Percentiles rank a stretch among this genome's conserved stretches.
phyloP scores from a whole-genome alignment of 176 grass and related monocot species.

The Paspalum vaginatum region DNA sequence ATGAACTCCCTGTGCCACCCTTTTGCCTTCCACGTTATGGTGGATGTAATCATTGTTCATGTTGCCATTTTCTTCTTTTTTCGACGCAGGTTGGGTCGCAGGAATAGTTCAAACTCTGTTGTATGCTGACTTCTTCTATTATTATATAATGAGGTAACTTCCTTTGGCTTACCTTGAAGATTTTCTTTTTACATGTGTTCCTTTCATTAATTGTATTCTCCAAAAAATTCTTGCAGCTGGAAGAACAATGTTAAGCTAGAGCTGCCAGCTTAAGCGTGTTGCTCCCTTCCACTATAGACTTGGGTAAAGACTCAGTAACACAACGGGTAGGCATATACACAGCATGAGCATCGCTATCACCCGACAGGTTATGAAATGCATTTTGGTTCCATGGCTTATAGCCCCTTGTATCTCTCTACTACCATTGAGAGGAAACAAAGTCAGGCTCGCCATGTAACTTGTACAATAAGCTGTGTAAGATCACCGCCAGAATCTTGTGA shows the following conservation, averaged over 20 bases:
- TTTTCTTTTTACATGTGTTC: slow-evolving; percentile 5
- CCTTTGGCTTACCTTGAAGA: not conserved
- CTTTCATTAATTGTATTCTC: slow-evolving; percentile 34
- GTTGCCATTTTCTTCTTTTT: not conserved
- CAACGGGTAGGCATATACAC: slow-evolving; percentile 34
- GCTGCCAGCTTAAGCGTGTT: slow-evolving; percentile 69
- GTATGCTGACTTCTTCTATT: slow-evolving; percentile 97
- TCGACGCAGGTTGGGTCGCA: slow-evolving; percentile 73
- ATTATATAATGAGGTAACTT: slow-evolving; percentile 92
- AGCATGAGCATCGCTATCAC: not conserved
- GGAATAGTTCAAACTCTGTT: slow-evolving; percentile 83
- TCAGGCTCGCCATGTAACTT: slow-evolving; percentile 26
- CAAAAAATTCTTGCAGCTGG: slow-evolving; percentile 64
- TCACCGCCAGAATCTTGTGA: not conserved
- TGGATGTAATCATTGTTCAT: not conserved
- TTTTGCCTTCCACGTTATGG: not conserved
- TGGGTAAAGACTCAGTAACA: slow-evolving; percentile 36
- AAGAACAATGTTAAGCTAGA: slow-evolving; percentile 94
- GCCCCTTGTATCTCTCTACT: slow-evolving; percentile 24
- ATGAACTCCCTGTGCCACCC: slow-evolving; percentile 31
- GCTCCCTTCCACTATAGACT: slow-evolving; percentile 42
- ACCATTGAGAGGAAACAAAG: slow-evolving; percentile 30
- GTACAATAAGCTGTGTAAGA: slow-evolving; percentile 27
- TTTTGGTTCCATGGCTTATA: slow-evolving; percentile 18
- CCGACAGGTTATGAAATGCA: not conserved